phyloP scores from a whole-genome alignment of 139 green algal genomes.

The Trebouxia sp. region DNA sequence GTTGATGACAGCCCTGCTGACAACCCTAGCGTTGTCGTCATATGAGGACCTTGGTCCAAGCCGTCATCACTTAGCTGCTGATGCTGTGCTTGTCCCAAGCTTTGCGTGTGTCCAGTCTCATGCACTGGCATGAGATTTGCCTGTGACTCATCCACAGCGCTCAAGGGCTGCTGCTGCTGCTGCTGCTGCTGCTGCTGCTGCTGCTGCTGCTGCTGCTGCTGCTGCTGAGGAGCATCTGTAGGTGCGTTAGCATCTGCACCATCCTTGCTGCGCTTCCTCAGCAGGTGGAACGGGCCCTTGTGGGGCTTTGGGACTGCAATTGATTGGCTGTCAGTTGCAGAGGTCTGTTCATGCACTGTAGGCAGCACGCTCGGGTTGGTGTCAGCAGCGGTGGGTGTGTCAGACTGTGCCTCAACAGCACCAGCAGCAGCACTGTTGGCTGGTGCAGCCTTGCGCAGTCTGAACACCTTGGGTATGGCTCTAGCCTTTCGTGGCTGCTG shows the following conservation, averaged over 20 bases:
- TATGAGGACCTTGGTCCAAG: neutral
- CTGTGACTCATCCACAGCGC: neutral
- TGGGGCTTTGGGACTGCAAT: neutral
- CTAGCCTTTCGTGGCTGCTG: neutral
- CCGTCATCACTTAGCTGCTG: no score
- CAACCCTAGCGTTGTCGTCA: neutral
- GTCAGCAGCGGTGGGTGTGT: neutral
- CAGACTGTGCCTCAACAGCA: neutral
- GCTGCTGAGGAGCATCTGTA: no score
- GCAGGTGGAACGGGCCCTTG: neutral
- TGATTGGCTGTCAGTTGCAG: no score
- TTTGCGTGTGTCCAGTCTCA: no score
- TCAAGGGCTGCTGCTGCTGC: neutral
- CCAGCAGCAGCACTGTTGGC: neutral
- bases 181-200: neutral
- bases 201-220: neutral
- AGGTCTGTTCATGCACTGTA: neutral
- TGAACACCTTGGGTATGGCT: neutral
- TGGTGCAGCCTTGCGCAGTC: neutral
- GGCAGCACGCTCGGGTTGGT: no score
- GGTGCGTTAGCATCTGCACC: neutral
- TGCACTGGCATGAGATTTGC: no score
- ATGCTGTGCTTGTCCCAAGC: no score
- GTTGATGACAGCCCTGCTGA: neutral
- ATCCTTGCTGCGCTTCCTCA: conserved; percentile 20